phyloP scores from a whole-genome alignment of 1,284 basidiomycete species.

The Trichosporon ovoides region DNA sequence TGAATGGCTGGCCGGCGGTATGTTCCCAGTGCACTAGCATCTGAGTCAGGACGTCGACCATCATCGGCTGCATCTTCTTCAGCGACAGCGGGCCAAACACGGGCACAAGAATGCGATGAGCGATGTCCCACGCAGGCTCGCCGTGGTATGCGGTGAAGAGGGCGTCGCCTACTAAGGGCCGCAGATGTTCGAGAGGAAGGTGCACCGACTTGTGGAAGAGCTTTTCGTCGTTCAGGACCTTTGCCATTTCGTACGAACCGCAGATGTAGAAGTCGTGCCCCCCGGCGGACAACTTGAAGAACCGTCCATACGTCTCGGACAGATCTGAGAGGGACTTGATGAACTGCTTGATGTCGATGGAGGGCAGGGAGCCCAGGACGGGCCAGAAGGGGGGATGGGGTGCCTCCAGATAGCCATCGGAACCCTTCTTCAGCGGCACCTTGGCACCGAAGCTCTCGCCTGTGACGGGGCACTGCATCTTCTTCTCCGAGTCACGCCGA shows the following conservation, averaged over 20 bases:
- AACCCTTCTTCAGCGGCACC: background rate
- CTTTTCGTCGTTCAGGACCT: conserved; percentile 53
- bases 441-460: background rate
- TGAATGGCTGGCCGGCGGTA: background rate
- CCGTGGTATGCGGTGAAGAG: conserved; percentile 45
- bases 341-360: background rate
- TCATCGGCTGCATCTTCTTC: conserved; percentile 52
- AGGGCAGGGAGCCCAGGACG: background rate
- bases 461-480: background rate
- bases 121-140: conserved; percentile 51
- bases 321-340: background rate
- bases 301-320: background rate
- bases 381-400: background rate
- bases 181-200: conserved; percentile 47
- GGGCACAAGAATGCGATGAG: conserved; percentile 56
- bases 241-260: conserved; percentile 49
- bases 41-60: conserved; percentile 54
- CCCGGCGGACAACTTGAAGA: background rate
- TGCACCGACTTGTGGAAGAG: conserved; percentile 51
- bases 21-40: conserved; percentile 36
- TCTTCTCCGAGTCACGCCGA: background rate
- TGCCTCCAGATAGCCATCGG: background rate
- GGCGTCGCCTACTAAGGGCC: conserved; percentile 51
- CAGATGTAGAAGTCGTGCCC: conserved; percentile 3
- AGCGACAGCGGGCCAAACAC: conserved; percentile 53